Evolutionary conservation across 1,284 basidiomycete genomes (phyloP).

Genomic region (Athelia sp.): DNA sequence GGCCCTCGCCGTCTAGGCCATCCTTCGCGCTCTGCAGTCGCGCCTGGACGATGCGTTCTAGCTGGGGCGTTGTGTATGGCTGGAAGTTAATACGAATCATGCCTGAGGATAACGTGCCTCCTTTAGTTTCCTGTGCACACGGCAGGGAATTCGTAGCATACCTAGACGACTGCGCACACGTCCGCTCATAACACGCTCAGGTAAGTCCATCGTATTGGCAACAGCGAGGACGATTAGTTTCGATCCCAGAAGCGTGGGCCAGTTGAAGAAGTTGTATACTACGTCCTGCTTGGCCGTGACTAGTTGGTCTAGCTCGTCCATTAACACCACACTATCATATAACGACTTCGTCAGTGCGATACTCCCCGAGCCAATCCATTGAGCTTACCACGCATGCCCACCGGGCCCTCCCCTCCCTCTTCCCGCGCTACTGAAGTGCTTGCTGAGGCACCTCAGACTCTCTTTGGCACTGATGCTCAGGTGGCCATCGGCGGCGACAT

Average conservation of each 20-base stretch:
- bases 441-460: conserved; percentile 60
- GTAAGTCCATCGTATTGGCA: conserved; percentile 98
- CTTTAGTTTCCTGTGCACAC: neutral
- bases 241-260: conserved; percentile 87
- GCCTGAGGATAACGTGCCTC: too few species aligned
- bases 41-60: conserved; percentile 84
- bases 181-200: conserved; percentile 88
- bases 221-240: conserved; percentile 95
- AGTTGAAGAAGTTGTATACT: conserved; percentile 99
- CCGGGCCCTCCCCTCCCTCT: conserved; percentile 32
- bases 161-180: conserved; percentile 91
- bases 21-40: conserved; percentile 63
- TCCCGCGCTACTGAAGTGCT: conserved; percentile 52
- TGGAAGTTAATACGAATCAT: conserved; percentile 95
- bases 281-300: conserved; percentile 96
- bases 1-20: conserved; percentile 31
- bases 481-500: conserved; percentile 55
- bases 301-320: conserved; percentile 98
- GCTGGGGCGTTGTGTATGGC: conserved; percentile 80
- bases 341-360: neutral
- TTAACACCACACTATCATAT: conserved; percentile 77
- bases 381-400: conserved; percentile 46
- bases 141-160: conserved; percentile 36
- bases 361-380: too few species aligned
- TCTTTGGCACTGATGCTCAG: conserved; percentile 67